Base-by-base conservation (phyloP, 1,139 yeast species). In the Taiozyma sp. region DNA sequence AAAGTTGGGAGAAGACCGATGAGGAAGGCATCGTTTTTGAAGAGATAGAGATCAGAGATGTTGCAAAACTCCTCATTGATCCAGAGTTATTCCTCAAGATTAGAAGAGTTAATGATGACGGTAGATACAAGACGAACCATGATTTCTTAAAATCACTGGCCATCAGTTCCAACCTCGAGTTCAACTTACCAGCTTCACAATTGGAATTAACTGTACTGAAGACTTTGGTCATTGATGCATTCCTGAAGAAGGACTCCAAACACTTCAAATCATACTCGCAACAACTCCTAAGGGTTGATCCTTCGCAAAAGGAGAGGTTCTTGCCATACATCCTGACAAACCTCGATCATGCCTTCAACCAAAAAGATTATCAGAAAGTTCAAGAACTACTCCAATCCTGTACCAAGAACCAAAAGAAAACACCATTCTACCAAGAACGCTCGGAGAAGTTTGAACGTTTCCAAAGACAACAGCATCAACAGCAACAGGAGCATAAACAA, bases 401-500 rank as follows among this genome's bases (percentile, higher is more conserved):
- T 11, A 57, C 58, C 11, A 53, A 55, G 29, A 60, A 58, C 51
- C 54, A 58, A 55, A 55, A 53, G 28, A 50, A 53, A 28, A 48
- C 58, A 10, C 43, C 49, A 7, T 47, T 56, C 19, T 45, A 51
- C 28, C 45, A 48, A 41, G 8, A 50, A 32, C 46, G 60, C 34
- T 16, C 47, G 6, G 49, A 51, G 11, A 48, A 53, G 50, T 43
- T 55, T 16, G 76, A 75, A 35, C 73, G 73, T 28, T 75, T 69
- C 34, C 81, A 79, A 53, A 79, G 79, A 51, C 79, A 74, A 54
- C 68, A 67, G 26, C 72, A 76, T 46, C 76, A 75, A 39, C 73
- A 73, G 26, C 76, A 70, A 35, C 81, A 79, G 53, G 79, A 79
- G 50, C 79, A 76, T 47, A 79, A 76, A 29, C 80, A 76, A 47